phyloP scores from a whole-genome alignment of 169 alveolate genomes.

The Babesia sp. region DNA sequence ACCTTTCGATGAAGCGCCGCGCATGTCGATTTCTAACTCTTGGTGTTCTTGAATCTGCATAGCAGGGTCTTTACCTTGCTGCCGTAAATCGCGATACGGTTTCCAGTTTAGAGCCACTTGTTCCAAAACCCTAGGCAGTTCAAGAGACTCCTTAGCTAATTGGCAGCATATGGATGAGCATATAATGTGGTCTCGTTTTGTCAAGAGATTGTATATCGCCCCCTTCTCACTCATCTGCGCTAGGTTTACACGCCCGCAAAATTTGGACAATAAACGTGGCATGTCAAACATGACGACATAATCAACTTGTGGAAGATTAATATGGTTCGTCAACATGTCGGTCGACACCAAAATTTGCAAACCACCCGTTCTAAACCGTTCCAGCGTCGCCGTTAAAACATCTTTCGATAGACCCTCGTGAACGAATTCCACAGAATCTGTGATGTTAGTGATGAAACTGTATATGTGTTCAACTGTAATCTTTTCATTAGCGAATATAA shows the following conservation, averaged over 20 bases:
- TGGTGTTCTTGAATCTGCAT: not conserved
- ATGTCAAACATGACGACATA: constrained; percentile 26
- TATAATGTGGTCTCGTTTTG: constrained; percentile 14
- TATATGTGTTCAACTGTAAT: constrained; percentile 8
- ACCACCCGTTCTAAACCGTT: not conserved
- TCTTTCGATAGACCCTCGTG: constrained; percentile 10
- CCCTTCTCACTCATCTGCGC: not conserved
- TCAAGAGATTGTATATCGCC: constrained; percentile 1
- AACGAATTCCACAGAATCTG: constrained; percentile 7
- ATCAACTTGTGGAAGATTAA: not conserved
- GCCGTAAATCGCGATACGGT: constrained; percentile 10
- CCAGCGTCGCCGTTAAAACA: not conserved
- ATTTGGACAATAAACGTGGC: constrained; percentile 17
- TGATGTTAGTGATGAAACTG: not conserved
- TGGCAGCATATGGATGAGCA: constrained; percentile 11
- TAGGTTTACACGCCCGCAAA: not conserved
- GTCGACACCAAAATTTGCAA: constrained; percentile 18
- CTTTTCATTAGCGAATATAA: constrained; percentile 19
- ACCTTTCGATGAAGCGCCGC: not conserved
- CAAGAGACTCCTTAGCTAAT: constrained; percentile 1
- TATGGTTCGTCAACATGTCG: not conserved
- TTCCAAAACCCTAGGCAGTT: not conserved
- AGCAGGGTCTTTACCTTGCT: not conserved
- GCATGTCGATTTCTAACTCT: constrained; percentile 8
- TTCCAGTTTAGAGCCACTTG: constrained; percentile 26